Percentiles rank a stretch among this genome's conserved stretches.
Conservation (phyloP, 345 rosid species). For the Laguncularia racemosa region DNA sequence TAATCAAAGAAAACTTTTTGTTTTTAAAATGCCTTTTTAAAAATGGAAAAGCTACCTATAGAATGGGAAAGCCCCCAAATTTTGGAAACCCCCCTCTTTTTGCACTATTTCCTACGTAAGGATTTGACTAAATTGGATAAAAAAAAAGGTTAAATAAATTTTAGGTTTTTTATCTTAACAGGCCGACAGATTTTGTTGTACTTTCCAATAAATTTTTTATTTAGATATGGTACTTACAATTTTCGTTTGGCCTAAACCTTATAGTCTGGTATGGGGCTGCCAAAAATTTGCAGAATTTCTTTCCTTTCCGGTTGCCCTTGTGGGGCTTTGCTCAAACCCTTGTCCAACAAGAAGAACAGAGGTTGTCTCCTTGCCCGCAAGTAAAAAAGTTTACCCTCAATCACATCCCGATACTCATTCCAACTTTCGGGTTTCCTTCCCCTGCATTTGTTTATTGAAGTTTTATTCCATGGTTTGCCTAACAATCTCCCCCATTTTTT, state of each 20-base stretch:
- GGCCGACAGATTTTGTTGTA: no score
- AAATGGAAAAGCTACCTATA: no score
- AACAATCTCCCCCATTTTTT: conserved; percentile 19
- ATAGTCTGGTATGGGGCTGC: conserved; percentile 16
- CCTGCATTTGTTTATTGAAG: conserved; percentile 14
- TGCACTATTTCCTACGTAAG: no score
- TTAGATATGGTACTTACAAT: conserved; percentile 21
- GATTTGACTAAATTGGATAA: background rate
- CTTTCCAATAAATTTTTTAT: no score
- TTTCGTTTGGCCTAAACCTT: conserved; percentile 33
- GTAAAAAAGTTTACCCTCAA: conserved; percentile 52
- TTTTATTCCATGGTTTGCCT: conserved; percentile 41
- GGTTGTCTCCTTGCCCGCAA: conserved; percentile 67
- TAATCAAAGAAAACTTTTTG: no score
- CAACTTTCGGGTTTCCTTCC: conserved; percentile 9
- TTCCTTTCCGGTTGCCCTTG: conserved; percentile 66
- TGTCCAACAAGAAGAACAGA: conserved; percentile 43
- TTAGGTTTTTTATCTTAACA: no score
- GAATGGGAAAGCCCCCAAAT: no score
- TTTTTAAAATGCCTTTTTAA: no score
- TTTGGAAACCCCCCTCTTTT: no score
- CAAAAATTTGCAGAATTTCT: conserved; percentile 45
- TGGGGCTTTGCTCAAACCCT: conserved; percentile 36
- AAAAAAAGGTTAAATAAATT: no score
- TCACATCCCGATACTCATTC: conserved; percentile 34